These are phyloP conservation scores for Rhizoctonia solani DNA, from an alignment of 1,284 basidiomycete genomes.

Conservation along the genomic window DNA sequence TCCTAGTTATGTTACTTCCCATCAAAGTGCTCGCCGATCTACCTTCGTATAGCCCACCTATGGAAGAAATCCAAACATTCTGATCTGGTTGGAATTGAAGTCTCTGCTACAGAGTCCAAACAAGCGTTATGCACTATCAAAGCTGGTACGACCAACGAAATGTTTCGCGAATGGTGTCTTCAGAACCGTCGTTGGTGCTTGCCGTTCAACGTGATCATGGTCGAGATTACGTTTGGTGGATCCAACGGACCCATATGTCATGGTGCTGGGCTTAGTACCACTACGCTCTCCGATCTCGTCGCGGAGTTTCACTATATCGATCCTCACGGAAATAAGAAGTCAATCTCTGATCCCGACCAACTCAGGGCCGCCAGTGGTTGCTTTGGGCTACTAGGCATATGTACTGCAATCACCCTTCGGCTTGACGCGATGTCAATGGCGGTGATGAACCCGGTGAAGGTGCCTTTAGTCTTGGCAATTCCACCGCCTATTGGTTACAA, in stretches of 20 bases:
- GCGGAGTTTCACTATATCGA: constrained; percentile 38
- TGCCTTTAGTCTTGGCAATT: constrained; percentile 35
- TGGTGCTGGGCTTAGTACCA: constrained; percentile 34
- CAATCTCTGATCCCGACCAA: constrained; percentile 34
- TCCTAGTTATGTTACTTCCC: constrained; percentile 35
- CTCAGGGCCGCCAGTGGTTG: constrained; percentile 37
- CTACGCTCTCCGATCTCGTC: constrained; percentile 38
- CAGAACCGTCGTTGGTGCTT: constrained; percentile 18
- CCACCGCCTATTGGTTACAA: constrained; percentile 38
- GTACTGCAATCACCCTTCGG: constrained; percentile 37
- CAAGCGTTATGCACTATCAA: constrained; percentile 26
- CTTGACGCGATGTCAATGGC: constrained; percentile 36
- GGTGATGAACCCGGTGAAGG: constrained; percentile 37
- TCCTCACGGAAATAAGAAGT: constrained; percentile 31
- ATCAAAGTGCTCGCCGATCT: constrained; percentile 16
- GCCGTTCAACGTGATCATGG: constrained; percentile 37
- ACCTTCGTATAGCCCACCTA: constrained; percentile 2
- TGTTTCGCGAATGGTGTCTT: constrained; percentile 37
- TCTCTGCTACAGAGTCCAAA: neutral
- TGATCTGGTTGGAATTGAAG: constrained; percentile 30
- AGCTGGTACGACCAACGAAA: constrained; percentile 38
- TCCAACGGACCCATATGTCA: constrained; percentile 35
- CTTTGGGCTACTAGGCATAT: constrained; percentile 39
- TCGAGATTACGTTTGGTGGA: constrained; percentile 37
- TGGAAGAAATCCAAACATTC: constrained; percentile 31